Conservation (phyloP, 257 asterid species). For the Solanum gracilifrons region DNA sequence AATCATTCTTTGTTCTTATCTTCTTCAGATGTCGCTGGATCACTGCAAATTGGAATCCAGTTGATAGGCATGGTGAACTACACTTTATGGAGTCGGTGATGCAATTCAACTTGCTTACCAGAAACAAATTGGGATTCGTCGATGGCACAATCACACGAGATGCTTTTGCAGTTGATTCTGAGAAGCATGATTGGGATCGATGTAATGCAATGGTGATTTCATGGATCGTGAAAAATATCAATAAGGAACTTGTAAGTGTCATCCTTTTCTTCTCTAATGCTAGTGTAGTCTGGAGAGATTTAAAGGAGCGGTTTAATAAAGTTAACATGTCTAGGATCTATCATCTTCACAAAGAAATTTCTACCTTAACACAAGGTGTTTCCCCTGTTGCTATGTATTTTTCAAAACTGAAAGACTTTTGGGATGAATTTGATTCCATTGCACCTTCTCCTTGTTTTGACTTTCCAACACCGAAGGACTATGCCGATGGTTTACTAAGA, state of each 20-base stretch:
- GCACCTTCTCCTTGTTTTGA: not conserved
- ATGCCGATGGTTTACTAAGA: not conserved
- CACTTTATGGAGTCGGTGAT: not conserved
- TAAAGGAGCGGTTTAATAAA: not conserved
- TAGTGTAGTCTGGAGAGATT: not conserved
- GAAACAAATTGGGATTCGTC: too few relatives aligned
- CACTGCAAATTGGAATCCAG: not conserved
- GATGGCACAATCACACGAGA: not conserved
- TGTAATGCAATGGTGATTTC: not conserved
- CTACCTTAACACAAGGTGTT: not conserved
- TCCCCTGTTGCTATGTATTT: not conserved
- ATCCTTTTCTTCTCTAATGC: not conserved
- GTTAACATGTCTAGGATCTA: not conserved
- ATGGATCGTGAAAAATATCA: too few relatives aligned
- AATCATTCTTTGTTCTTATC: too few relatives aligned
- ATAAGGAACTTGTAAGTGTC: too few relatives aligned
- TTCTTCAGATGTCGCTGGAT: too few relatives aligned
- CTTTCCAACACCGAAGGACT: not conserved
- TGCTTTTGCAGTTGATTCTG: too few relatives aligned
- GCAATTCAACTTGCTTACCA: too few relatives aligned
- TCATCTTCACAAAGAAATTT: too few relatives aligned
- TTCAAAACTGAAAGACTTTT: too few relatives aligned
- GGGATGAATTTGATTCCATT: not conserved
- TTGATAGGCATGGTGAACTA: not conserved
- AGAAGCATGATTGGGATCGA: not conserved